Conservation (phyloP, 192 early-diverging fungal species). For the Gryganskiella cystojenkinii region DNA sequence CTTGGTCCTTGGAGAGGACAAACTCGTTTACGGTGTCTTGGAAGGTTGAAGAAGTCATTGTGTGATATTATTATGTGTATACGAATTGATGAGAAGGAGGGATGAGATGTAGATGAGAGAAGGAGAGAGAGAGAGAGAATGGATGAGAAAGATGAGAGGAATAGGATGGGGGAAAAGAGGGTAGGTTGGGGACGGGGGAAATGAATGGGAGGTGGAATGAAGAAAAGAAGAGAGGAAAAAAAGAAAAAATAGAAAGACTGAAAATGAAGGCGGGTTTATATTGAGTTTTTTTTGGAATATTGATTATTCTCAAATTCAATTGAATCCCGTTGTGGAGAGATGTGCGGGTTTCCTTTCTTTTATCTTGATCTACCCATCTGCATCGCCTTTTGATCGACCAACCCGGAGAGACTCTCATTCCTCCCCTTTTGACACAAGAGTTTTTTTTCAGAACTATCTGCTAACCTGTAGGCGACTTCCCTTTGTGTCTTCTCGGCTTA, state of each 20-base stretch:
- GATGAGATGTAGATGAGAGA: neutral
- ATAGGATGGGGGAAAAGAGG: neutral
- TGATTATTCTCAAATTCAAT: neutral
- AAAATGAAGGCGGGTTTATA: neutral
- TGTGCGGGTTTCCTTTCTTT: no score
- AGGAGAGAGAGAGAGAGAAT: neutral
- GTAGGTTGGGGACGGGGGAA: neutral
- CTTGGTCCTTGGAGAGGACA: slow-evolving; percentile 51
- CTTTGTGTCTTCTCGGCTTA: no score
- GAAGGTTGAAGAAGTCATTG: slow-evolving; percentile 40
- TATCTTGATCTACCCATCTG: no score
- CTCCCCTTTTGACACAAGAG: no score
- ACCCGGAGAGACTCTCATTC: no score
- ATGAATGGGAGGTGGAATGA: neutral
- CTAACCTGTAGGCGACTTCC: no score
- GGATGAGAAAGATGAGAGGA: neutral
- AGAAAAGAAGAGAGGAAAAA: slow-evolving; percentile 1
- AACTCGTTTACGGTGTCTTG: slow-evolving; percentile 46
- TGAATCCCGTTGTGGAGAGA: no score
- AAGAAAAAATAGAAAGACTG: neutral
- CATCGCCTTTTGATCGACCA: no score
- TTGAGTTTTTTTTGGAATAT: slow-evolving; percentile 5
- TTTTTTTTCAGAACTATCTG: no score
- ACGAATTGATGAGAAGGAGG: neutral
- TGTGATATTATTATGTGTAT: neutral